Percentiles rank a stretch among this genome's conserved stretches.
Conservation (phyloP, 2,329 filamentous ascomycete genomes). For the Fusarium brachygibbosum region DNA sequence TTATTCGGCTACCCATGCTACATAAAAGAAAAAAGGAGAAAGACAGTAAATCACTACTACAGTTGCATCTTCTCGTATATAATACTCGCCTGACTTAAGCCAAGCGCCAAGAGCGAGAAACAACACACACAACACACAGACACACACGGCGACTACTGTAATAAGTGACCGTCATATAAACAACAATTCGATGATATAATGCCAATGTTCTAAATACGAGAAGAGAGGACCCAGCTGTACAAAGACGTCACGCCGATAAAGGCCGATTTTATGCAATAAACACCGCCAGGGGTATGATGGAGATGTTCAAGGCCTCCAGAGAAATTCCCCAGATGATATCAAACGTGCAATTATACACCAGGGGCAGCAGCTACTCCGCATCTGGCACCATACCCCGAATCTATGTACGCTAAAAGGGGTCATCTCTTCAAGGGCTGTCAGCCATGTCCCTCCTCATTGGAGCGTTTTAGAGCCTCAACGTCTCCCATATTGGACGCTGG, state of each 20-base stretch:
- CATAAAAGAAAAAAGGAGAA: background rate
- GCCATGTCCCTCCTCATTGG: constrained; percentile 16
- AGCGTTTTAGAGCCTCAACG: constrained; percentile 8
- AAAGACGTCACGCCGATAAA: constrained; percentile 16
- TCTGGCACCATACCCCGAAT: constrained; percentile 19
- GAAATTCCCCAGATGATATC: constrained; percentile 28
- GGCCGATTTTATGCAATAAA: background rate
- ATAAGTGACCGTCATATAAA: background rate
- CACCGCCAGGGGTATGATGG: background rate
- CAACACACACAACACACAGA: background rate
- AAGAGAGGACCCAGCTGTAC: background rate
- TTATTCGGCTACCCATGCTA: background rate
- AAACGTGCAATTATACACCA: constrained; percentile 31
- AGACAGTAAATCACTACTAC: background rate
- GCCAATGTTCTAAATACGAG: constrained; percentile 24
- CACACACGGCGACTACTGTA: background rate
- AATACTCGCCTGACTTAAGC: constrained; percentile 19
- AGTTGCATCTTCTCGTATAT: constrained; percentile 8
- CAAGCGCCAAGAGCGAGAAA: constrained; percentile 15
- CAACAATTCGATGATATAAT: background rate
- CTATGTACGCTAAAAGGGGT: background rate
- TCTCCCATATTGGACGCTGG: constrained; percentile 15
- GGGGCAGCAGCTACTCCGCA: constrained; percentile 16
- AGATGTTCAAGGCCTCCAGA: constrained; percentile 1
- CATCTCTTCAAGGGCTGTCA: constrained; percentile 8